A percentile compares a stretch with the other conserved stretches of the same genome.
Evolutionary conservation across 257 asterid species (phyloP).

Genomic region (Lycium ferocissimum): DNA sequence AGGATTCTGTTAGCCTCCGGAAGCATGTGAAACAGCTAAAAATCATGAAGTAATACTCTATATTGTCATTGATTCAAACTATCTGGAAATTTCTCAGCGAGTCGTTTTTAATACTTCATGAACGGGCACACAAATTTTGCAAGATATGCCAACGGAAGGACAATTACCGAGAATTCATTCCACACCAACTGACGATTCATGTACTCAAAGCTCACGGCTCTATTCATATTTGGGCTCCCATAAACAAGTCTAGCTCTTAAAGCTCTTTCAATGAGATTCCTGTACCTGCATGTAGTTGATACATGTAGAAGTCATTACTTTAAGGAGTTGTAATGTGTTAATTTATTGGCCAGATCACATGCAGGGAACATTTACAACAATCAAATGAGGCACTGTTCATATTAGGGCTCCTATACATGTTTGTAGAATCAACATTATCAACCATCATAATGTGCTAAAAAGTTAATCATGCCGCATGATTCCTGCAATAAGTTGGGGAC

Average conservation of each 20-base stretch:
- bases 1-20: background rate
- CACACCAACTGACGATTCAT: slow-evolving; percentile 98
- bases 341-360: slow-evolving; percentile 12
- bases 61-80: slow-evolving; percentile 14
- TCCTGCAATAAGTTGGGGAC: background rate
- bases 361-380: background rate
- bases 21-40: slow-evolving; percentile 26
- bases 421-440: slow-evolving; percentile 1
- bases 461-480: background rate
- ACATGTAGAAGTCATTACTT: slow-evolving; percentile 30
- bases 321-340: slow-evolving; percentile 23
- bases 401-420: background rate
- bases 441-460: slow-evolving; percentile 19
- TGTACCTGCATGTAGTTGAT: slow-evolving; percentile 60
- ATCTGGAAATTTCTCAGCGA: background rate
- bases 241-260: slow-evolving; percentile 91
- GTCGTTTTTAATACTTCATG: background rate
- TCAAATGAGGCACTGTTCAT: background rate
- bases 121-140: background rate
- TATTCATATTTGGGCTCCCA: slow-evolving; percentile 91
- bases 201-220: slow-evolving; percentile 97
- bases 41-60: background rate
- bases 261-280: slow-evolving; percentile 86
- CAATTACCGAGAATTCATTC: slow-evolving; percentile 92
- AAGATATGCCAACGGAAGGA: slow-evolving; percentile 25